Evolutionary conservation across 108 stramenopile species (phyloP), one percentile per base, ranked within the genome.

Genomic region (Pseudonitzschia multistriata): DNA sequence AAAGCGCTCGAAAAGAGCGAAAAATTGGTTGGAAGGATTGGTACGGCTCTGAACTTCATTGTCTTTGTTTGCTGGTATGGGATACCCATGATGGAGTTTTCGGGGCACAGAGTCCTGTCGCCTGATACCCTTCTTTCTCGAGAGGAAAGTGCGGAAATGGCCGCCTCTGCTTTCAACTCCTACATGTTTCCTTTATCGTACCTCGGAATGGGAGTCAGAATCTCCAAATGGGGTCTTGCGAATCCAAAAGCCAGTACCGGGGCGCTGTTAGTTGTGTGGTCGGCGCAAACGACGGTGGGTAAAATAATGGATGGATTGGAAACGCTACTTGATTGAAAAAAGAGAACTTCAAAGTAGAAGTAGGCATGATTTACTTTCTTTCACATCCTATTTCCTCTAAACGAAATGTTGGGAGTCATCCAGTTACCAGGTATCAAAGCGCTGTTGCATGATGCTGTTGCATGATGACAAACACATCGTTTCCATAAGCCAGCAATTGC

Each of bases 261-360:
- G 6, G 91, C 91, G 11, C 73, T 92, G 66, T 67, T 79, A 39
- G 91, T 89, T 19, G 71, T 88, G 70, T 93, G 89, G 87, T 76
- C 83, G 6, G 69, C 84, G n/a, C 84, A 87, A 75, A 85, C 82
- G 15, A 81, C 82, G 3, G 73, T 75, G 6, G 79, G 79, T 11
- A 81, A 84, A 63, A 49, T 90, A 37, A 61, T 86, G 52, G 91
- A 93, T 63, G 83, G 78, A 30, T 49, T 81, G 42, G 80, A 76
- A 47, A 78, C 78, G 11, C 49, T 74, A 17, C n/a, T n/a, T n/a
- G n/a, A n/a, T n/a, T 60, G 25, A 47, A 30, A 33, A 52, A 24
- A 52, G 22, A 25, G 42, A 13, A 45, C 2, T 13, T 45, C 42
- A 45, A 37, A 37, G 5, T 45, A 17, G 42, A 13, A 13, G 17